phyloP scores from a whole-genome alignment of 2,329 filamentous ascomycete genomes.

The Botrytis paeoniae region DNA sequence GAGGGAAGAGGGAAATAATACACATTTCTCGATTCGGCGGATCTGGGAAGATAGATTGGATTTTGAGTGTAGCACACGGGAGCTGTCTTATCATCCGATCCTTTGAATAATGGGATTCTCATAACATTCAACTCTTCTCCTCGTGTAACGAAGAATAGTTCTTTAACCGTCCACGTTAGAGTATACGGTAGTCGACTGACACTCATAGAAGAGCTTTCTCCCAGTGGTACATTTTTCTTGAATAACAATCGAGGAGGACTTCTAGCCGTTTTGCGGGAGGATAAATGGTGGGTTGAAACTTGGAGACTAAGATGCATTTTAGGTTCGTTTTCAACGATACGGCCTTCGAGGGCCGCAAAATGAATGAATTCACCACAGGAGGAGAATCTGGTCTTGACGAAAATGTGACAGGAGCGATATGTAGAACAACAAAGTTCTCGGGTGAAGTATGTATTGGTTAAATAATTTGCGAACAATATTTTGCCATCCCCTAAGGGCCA shows the following conservation, averaged over 20 bases:
- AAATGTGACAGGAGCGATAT: constrained; percentile 10
- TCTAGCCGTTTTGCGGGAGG: background rate
- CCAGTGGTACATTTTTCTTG: background rate
- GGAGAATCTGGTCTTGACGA: background rate
- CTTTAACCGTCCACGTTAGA: background rate
- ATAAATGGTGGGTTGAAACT: constrained; percentile 5
- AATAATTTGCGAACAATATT: constrained; percentile 9
- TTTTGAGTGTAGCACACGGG: constrained; percentile 1
- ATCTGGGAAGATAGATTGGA: constrained; percentile 1
- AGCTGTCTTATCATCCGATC: background rate
- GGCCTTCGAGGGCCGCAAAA: background rate
- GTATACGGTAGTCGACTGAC: constrained; percentile 6
- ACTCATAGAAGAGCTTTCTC: background rate
- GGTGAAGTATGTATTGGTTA: constrained; percentile 6
- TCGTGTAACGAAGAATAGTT: constrained; percentile 1
- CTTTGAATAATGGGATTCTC: constrained; percentile 2
- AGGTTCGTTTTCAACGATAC: background rate
- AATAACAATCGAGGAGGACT: constrained; percentile 9
- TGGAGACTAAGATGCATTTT: constrained; percentile 10
- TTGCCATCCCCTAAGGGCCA: background rate
- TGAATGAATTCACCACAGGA: constrained; percentile 5
- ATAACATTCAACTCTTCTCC: constrained; percentile 3
- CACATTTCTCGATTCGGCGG: constrained; percentile 3
- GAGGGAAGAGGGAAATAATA: constrained; percentile 4
- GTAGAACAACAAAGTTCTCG: constrained; percentile 7